Evolutionary conservation across 2,329 filamentous ascomycete genomes (phyloP).

Genomic region (Hansfordia pulvinata): DNA sequence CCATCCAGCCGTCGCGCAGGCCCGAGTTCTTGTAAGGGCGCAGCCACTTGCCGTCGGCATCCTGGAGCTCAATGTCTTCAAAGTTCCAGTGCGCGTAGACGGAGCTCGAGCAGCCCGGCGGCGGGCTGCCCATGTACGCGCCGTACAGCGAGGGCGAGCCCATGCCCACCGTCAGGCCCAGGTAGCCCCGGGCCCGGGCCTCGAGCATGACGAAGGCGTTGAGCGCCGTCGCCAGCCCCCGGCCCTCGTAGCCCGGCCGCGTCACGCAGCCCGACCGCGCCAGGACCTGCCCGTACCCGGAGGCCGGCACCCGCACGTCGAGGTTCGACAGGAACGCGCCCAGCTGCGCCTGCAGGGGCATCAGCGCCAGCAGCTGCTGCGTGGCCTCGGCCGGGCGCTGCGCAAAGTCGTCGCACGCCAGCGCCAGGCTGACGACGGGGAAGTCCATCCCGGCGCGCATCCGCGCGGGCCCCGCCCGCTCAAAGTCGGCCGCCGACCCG

Average conservation of each 20-base stretch:
- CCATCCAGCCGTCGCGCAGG: constrained; percentile 3
- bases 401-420: constrained; percentile 13
- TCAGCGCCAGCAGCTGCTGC: constrained; percentile 1
- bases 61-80: constrained; percentile 3
- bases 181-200: constrained; percentile 4
- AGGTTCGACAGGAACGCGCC: constrained; percentile 2
- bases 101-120: constrained; percentile 1
- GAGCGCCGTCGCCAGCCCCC: constrained; percentile 5
- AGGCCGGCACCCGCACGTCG: background rate
- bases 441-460: constrained; percentile 18
- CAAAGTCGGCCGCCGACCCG: constrained; percentile 1
- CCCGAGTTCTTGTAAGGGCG: constrained; percentile 2
- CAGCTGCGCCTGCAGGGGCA: constrained; percentile 4
- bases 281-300: constrained; percentile 3
- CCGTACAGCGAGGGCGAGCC: constrained; percentile 1
- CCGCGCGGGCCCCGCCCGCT: constrained; percentile 1
- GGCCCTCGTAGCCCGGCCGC: constrained; percentile 3
- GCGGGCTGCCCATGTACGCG: constrained; percentile 3
- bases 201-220: constrained; percentile 7
- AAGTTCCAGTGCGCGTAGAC: constrained; percentile 4
- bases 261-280: constrained; percentile 5
- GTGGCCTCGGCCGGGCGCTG: constrained; percentile 5
- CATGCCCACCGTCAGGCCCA: constrained; percentile 3
- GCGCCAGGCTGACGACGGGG: constrained; percentile 15
- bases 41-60: constrained; percentile 1